These are phyloP conservation scores for Amylostereum areolatum DNA, from an alignment of 1,284 basidiomycete species.

Conservation along the genomic window DNA sequence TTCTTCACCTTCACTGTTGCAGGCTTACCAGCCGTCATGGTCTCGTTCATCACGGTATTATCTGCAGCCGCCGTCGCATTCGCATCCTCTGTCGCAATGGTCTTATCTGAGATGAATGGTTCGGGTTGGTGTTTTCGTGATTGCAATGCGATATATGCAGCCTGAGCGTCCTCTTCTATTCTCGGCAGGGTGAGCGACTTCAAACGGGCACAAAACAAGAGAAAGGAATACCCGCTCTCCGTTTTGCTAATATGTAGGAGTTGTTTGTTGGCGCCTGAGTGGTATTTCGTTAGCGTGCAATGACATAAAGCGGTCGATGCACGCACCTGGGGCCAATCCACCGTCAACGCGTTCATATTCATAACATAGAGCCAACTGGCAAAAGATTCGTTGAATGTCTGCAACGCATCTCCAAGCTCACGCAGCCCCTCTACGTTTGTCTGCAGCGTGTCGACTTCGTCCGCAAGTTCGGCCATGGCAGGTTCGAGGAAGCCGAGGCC, in stretches of 20 bases:
- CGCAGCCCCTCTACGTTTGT: slow-evolving; percentile 71
- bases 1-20: slow-evolving; percentile 39
- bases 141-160: slow-evolving; percentile 41
- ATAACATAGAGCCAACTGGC: slow-evolving; percentile 88
- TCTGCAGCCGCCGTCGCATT: slow-evolving; percentile 27
- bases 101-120: slow-evolving; percentile 26
- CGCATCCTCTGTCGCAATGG: slow-evolving; percentile 39
- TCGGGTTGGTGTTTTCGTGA: slow-evolving; percentile 37
- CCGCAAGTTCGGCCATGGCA: slow-evolving; percentile 79
- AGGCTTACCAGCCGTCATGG: slow-evolving; percentile 31
- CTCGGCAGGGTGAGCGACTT: slow-evolving; percentile 18
- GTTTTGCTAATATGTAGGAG: slow-evolving; percentile 53
- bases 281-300: background rate
- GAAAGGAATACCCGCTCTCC: slow-evolving; percentile 48
- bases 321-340: slow-evolving; percentile 84
- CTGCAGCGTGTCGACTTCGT: slow-evolving; percentile 80
- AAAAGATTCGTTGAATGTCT: slow-evolving; percentile 90
- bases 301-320: slow-evolving; percentile 23
- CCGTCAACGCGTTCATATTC: slow-evolving; percentile 92
- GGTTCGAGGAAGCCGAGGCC: slow-evolving; percentile 85
- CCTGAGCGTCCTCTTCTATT: slow-evolving; percentile 31
- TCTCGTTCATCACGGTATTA: slow-evolving; percentile 28
- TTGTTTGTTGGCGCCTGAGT: slow-evolving; percentile 55
- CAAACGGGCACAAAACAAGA: background rate
- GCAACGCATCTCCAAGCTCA: slow-evolving; percentile 69